Conservation (phyloP, 352 stramenopile species). For the Phytophthora boehmeriae region DNA sequence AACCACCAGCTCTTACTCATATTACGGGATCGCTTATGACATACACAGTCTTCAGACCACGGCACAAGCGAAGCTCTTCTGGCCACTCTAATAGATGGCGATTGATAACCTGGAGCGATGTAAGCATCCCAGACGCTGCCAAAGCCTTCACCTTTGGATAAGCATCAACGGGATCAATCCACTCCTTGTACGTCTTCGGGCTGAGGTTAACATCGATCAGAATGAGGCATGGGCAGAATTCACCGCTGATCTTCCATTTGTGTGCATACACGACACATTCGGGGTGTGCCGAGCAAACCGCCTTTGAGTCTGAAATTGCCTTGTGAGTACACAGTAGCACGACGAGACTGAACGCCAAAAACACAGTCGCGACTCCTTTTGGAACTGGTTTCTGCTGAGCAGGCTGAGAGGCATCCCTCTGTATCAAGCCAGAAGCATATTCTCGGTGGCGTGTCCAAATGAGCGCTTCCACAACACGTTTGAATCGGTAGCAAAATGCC, state of each 20-base stretch:
- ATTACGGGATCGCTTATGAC: background rate
- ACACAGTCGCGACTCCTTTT: constrained; percentile 14
- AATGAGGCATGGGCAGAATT: constrained; percentile 29
- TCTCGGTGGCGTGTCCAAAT: constrained; percentile 14
- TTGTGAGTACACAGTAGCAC: constrained; percentile 27
- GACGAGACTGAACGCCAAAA: constrained; percentile 9
- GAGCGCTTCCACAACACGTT: constrained; percentile 23
- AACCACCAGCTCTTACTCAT: background rate
- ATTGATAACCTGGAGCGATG: constrained; percentile 36
- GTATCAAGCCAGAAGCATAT: constrained; percentile 1
- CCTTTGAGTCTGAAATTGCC: constrained; percentile 10
- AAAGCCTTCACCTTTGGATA: constrained; percentile 18
- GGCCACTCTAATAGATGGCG: constrained; percentile 17
- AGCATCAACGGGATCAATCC: constrained; percentile 22
- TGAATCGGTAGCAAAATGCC: constrained; percentile 36
- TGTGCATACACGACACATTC: constrained; percentile 34
- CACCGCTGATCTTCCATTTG: constrained; percentile 15
- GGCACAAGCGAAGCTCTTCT: constrained; percentile 24
- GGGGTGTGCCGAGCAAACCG: constrained; percentile 11
- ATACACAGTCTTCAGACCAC: constrained; percentile 24
- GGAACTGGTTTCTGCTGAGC: constrained; percentile 19
- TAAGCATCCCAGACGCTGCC: constrained; percentile 19
- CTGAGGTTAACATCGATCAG: constrained; percentile 28
- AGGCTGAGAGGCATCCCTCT: constrained; percentile 4
- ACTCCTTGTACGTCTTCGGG: constrained; percentile 31